Evolutionary conservation across 768 basidiomycete genomes (phyloP).

Genomic region (Pluteus cervinus): DNA sequence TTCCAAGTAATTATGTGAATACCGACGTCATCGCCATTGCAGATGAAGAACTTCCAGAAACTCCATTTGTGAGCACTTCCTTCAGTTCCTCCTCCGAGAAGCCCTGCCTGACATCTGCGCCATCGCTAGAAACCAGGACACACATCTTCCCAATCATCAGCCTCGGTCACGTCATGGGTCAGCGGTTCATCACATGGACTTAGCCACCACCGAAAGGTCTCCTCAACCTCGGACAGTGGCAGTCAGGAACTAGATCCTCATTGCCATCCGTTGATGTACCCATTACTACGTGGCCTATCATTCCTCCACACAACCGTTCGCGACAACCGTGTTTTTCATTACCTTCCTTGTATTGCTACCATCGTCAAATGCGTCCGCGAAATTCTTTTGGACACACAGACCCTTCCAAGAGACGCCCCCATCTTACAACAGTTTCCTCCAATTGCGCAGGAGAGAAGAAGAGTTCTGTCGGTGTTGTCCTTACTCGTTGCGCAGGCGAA

Average conservation of each 20-base stretch:
- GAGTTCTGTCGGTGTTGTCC: constrained; percentile 75
- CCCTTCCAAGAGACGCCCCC: constrained; percentile 75
- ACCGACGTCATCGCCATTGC: constrained; percentile 52
- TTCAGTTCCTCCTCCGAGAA: constrained; percentile 7
- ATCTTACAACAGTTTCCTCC: constrained; percentile 59
- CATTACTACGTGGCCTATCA: constrained; percentile 79
- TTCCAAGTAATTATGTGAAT: constrained; percentile 94
- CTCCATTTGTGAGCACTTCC: constrained; percentile 32
- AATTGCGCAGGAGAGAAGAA: constrained; percentile 74
- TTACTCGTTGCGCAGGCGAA: constrained; percentile 78
- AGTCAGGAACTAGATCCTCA: constrained; percentile 53
- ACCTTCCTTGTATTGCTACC: constrained; percentile 90
- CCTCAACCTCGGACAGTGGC: constrained; percentile 38
- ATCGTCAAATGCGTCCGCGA: constrained; percentile 92
- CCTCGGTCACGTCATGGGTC: constrained; percentile 50
- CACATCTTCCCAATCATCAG: constrained; percentile 41
- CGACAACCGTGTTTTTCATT: constrained; percentile 73
- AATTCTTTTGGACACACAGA: constrained; percentile 78
- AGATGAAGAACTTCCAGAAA: constrained; percentile 46
- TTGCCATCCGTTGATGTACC: constrained; percentile 75
- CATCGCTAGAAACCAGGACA: constrained; percentile 33
- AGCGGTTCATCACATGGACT: constrained; percentile 33
- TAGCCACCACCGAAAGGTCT: constrained; percentile 33
- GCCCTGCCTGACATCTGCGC: constrained; percentile 10
- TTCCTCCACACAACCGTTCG: constrained; percentile 82